Conservation (phyloP, 805 yeast genomes). For the Hanseniaspora hatyaiensis region DNA sequence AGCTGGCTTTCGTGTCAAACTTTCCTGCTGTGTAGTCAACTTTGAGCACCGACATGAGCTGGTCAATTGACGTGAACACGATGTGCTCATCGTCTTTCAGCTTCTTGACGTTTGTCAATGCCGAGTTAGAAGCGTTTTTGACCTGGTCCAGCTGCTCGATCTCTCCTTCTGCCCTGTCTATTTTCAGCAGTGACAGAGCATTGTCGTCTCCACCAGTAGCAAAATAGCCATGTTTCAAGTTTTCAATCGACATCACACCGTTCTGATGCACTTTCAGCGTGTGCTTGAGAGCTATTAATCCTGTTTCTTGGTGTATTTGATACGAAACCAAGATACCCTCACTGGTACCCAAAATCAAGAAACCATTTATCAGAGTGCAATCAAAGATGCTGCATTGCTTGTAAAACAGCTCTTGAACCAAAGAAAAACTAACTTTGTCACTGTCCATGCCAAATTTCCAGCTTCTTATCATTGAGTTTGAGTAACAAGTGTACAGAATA, state of each 20-base stretch:
- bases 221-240: constrained; percentile 26
- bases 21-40: constrained; percentile 43
- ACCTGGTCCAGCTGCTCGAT: constrained; percentile 23
- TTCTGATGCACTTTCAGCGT: constrained; percentile 56
- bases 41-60: constrained; percentile 38
- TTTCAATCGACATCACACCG: constrained; percentile 57
- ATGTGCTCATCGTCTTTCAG: constrained; percentile 29
- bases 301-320: neutral
- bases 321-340: constrained; percentile 2
- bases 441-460: neutral
- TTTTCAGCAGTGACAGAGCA: constrained; percentile 34
- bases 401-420: constrained; percentile 2
- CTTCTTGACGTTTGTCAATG: constrained; percentile 20
- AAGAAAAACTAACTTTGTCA: neutral
- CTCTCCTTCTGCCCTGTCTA: constrained; percentile 19
- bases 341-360: constrained; percentile 1
- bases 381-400: constrained; percentile 8
- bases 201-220: constrained; percentile 92
- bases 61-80: constrained; percentile 73
- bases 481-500: neutral
- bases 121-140: constrained; percentile 48
- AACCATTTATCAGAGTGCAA: neutral
- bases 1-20: constrained; percentile 30
- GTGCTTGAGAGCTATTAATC: constrained; percentile 30
- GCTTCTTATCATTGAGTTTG: constrained; percentile 14